These are phyloP conservation scores for Backusella parvicylindrica DNA, from an alignment of 192 early-diverging fungal species.

Conservation along the genomic window DNA sequence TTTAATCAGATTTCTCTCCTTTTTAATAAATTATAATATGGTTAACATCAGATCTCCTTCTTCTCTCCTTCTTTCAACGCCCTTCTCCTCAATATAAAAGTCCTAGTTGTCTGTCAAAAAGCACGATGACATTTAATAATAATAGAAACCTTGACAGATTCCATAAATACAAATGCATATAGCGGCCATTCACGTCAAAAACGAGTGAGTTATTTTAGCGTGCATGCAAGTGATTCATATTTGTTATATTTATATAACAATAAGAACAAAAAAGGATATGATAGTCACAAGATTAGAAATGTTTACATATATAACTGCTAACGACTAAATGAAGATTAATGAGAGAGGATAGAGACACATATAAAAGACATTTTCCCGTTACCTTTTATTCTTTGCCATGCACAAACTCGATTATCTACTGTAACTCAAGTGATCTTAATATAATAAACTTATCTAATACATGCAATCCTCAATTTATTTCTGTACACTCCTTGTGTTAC, in stretches of 20 bases:
- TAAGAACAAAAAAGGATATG: not conserved
- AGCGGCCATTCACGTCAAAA: too few relatives aligned
- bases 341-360: not conserved
- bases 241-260: not conserved
- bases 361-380: not conserved
- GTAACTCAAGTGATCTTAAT: not conserved
- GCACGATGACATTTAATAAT: not conserved
- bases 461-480: not conserved
- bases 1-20: not conserved
- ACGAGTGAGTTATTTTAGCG: not conserved
- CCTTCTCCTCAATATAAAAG: not conserved
- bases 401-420: not conserved
- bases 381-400: not conserved
- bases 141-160: not conserved
- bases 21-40: not conserved
- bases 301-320: not conserved
- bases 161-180: not conserved
- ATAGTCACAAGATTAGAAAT: not conserved
- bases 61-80: not conserved
- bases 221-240: not conserved
- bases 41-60: not conserved
- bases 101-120: not conserved
- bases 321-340: not conserved
- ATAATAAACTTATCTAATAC: constrained; percentile 1
- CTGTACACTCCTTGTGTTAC: not conserved